These are phyloP conservation scores for Plasmodium gaboni DNA, from an alignment of 169 alveolate genomes.

Conservation along the genomic window DNA sequence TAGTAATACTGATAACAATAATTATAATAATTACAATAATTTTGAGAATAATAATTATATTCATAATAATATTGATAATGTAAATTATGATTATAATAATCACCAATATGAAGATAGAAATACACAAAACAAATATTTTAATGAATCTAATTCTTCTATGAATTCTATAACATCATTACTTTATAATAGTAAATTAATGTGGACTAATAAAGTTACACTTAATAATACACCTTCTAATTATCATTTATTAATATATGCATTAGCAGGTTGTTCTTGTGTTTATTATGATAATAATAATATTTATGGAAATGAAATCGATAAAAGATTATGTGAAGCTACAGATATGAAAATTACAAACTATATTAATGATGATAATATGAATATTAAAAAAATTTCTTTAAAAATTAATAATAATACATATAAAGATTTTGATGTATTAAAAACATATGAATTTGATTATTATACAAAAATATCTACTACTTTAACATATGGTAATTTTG, in stretches of 20 bases:
- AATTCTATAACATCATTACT: slow-evolving; percentile 53
- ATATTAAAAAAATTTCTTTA: slow-evolving; percentile 57
- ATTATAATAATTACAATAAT: not conserved
- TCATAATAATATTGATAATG: not conserved
- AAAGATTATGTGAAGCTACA: slow-evolving; percentile 62
- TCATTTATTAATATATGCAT: slow-evolving; percentile 56
- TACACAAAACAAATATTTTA: slow-evolving; percentile 16
- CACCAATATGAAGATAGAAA: not conserved
- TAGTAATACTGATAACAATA: not conserved
- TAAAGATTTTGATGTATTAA: slow-evolving; percentile 33
- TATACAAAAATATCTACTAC: slow-evolving; percentile 67
- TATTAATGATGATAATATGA: slow-evolving; percentile 25
- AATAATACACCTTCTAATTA: slow-evolving; percentile 54
- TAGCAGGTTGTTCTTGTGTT: slow-evolving; percentile 72
- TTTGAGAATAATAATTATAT: not conserved
- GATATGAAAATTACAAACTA: slow-evolving; percentile 50
- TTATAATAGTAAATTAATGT: slow-evolving; percentile 63
- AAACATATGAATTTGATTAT: slow-evolving; percentile 65
- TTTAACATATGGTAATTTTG: slow-evolving; percentile 53
- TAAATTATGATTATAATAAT: not conserved
- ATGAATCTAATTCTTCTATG: slow-evolving; percentile 52
- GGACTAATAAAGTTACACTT: slow-evolving; percentile 62
- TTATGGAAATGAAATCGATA: slow-evolving; percentile 70
- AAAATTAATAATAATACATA: slow-evolving; percentile 11
- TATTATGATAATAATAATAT: slow-evolving; percentile 32